Evolutionary conservation across 139 green algal genomes (phyloP).

Genomic region (Diplosphaera chodatii): DNA sequence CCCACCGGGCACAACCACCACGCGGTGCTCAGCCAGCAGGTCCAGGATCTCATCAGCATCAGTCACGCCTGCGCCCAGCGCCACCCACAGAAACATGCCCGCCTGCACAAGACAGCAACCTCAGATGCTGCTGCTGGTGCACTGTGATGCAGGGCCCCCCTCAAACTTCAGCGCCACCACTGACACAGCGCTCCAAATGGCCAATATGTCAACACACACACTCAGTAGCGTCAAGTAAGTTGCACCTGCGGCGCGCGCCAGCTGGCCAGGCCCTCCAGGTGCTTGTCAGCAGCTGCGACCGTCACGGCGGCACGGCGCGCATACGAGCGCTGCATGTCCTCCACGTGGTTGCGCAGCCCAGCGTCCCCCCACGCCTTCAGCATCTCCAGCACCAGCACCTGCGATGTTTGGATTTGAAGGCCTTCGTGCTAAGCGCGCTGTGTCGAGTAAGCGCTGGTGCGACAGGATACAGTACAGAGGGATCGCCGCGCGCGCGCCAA

Average conservation of each 20-base stretch:
- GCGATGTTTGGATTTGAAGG: too few species aligned
- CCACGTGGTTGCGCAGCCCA: constrained; percentile 35
- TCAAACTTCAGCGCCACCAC: too few species aligned
- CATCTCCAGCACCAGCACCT: constrained; percentile 26
- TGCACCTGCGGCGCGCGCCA: constrained; percentile 24
- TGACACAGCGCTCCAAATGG: too few species aligned
- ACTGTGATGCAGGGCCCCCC: too few species aligned
- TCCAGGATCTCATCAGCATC: constrained; percentile 24
- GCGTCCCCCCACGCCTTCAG: constrained; percentile 27
- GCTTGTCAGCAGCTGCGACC: constrained; percentile 6
- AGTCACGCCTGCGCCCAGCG: constrained; percentile 13
- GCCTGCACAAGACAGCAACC: too few species aligned
- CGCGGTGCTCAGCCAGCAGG: constrained; percentile 13
- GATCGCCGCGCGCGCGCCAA: too few species aligned
- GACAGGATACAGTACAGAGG: too few species aligned
- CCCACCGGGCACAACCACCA: constrained; percentile 31
- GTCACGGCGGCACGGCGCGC: constrained; percentile 15
- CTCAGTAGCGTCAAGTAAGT: too few species aligned
- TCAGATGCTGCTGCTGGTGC: too few species aligned
- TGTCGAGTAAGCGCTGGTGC: too few species aligned
- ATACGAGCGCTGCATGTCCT: constrained; percentile 35
- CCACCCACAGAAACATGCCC: constrained; percentile 46
- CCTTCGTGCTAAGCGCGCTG: too few species aligned
- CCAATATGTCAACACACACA: too few species aligned
- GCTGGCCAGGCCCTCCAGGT: constrained; percentile 31